Evolutionary conservation across 805 yeast genomes (phyloP).

Genomic region (Schwanniomyces sp.): DNA sequence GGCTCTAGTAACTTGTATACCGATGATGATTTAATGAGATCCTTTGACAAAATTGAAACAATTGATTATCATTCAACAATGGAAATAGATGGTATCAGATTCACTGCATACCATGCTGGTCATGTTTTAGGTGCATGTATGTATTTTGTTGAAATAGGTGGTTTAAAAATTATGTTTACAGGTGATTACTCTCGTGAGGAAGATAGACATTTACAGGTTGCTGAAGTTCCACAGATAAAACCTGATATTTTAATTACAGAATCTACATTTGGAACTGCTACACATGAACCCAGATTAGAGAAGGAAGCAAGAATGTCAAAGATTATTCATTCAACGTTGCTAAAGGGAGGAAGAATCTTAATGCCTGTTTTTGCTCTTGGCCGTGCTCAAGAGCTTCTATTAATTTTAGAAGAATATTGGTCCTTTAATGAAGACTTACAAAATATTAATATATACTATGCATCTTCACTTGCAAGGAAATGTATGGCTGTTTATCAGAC

Average conservation of each 20-base stretch:
- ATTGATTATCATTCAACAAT: conserved; percentile 94
- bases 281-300: conserved; percentile 86
- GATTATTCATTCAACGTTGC: conserved; percentile 77
- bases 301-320: conserved; percentile 81
- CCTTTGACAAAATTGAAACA: conserved; percentile 89
- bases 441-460: conserved; percentile 81
- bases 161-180: conserved; percentile 82
- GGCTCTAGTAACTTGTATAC: conserved; percentile 63
- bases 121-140: conserved; percentile 98
- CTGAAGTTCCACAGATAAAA: conserved; percentile 84
- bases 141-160: conserved; percentile 94
- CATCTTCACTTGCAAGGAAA: conserved; percentile 88
- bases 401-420: conserved; percentile 96
- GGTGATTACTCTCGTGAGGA: conserved; percentile 97
- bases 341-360: conserved; percentile 87
- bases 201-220: conserved; percentile 91
- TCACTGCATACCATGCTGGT: conserved; percentile 99
- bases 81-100: conserved; percentile 90
- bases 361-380: conserved; percentile 97
- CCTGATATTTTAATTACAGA: conserved; percentile 93
- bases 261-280: conserved; percentile 96
- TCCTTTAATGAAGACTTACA: conserved; percentile 77
- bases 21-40: conserved; percentile 84
- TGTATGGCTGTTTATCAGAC: conserved; percentile 98
- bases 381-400: conserved; percentile 88